These are phyloP conservation scores for Pleurotus eryngii DNA, from an alignment of 768 basidiomycete genomes.

Conservation along the genomic window DNA sequence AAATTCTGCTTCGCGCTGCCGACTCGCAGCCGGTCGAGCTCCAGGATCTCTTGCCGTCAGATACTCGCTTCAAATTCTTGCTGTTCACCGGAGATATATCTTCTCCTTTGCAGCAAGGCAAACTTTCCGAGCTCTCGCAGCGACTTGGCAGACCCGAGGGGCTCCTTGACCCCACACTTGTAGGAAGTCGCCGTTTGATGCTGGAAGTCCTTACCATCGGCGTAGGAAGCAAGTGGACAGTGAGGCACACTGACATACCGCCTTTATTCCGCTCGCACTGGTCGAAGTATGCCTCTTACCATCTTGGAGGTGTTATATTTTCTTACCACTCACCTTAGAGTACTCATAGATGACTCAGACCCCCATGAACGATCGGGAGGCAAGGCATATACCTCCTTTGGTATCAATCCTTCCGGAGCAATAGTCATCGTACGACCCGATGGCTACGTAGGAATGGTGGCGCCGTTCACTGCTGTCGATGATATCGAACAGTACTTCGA, in stretches of 20 bases:
- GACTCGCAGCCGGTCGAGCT: slow-evolving; percentile 49
- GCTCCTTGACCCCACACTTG: slow-evolving; percentile 26
- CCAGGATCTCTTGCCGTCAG: slow-evolving; percentile 49
- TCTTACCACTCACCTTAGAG: slow-evolving; percentile 30
- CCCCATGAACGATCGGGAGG: slow-evolving; percentile 43
- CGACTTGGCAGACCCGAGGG: slow-evolving; percentile 26
- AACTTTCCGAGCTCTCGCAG: slow-evolving; percentile 28
- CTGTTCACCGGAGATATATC: slow-evolving; percentile 48
- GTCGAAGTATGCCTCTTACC: slow-evolving; percentile 44
- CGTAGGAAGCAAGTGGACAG: slow-evolving; percentile 31
- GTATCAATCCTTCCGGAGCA: slow-evolving; percentile 44
- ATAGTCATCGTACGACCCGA: slow-evolving; percentile 60
- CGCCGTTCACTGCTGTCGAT: slow-evolving; percentile 40
- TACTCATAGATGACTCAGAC: slow-evolving; percentile 56
- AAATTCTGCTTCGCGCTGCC: slow-evolving; percentile 45
- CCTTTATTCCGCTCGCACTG: slow-evolving; percentile 48
- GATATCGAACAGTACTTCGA: slow-evolving; percentile 45
- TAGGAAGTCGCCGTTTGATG: slow-evolving; percentile 26
- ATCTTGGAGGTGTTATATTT: neutral
- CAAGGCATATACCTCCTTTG: slow-evolving; percentile 54
- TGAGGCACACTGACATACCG: slow-evolving; percentile 46
- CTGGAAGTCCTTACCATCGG: slow-evolving; percentile 44
- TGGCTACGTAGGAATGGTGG: slow-evolving; percentile 60
- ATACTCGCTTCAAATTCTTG: slow-evolving; percentile 53
- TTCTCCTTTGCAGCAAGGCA: slow-evolving; percentile 23